Conservation (phyloP, 176 grass and related monocot genomes). For the Aechmea fasciata region DNA sequence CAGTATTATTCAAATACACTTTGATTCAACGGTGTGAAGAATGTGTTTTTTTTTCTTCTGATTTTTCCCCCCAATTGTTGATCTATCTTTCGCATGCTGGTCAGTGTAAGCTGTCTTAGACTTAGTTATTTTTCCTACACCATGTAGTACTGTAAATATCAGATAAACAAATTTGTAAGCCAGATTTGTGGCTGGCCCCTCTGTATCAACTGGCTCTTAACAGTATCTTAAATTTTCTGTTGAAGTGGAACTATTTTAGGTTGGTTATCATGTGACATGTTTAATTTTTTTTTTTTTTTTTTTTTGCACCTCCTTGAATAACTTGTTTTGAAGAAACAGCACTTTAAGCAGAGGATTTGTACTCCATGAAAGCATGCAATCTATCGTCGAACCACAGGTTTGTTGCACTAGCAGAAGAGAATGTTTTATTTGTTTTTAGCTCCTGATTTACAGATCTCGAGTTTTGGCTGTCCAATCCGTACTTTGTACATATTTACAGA, state of each 20-base stretch:
- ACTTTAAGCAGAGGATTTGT: no score
- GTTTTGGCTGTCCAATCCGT: slow-evolving; percentile 15
- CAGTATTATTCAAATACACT: slow-evolving; percentile 6
- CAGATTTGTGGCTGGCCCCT: background rate
- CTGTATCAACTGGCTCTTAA: background rate
- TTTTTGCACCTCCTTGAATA: background rate
- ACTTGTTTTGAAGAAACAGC: no score
- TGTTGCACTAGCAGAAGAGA: slow-evolving; percentile 23
- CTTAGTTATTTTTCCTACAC: background rate
- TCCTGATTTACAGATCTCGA: slow-evolving; percentile 10
- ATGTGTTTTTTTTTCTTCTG: background rate
- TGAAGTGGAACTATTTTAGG: slow-evolving; percentile 3
- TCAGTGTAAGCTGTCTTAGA: background rate
- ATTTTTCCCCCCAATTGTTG: background rate
- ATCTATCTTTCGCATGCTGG: background rate
- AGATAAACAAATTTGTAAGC: background rate
- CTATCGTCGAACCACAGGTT: background rate
- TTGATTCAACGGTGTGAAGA: slow-evolving; percentile 8
- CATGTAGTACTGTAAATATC: background rate
- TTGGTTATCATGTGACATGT: background rate
- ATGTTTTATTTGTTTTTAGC: background rate
- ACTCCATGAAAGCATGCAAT: background rate
- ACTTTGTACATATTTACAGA: slow-evolving; percentile 29
- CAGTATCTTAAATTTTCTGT: background rate
- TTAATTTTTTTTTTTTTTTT: slow-evolving; percentile 20